Conservation (phyloP, 176 grass and related monocot genomes). For the Ampelocalamus luodianensis region DNA sequence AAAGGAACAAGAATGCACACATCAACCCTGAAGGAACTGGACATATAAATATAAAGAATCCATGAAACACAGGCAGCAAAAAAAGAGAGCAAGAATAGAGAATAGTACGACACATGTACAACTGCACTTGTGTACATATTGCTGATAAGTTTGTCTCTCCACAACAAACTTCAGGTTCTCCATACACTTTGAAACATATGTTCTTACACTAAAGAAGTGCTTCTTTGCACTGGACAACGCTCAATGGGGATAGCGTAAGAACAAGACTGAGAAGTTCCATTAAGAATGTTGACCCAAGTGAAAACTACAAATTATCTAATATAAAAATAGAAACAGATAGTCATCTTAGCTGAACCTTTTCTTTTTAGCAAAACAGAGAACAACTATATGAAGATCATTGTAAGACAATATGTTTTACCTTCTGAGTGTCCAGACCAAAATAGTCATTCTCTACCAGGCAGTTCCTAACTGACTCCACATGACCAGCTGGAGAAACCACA, state of each 20-base stretch:
- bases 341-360: background rate
- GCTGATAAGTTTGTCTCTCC: background rate
- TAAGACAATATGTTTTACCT: constrained; percentile 53
- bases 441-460: constrained; percentile 64
- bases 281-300: background rate
- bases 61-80: background rate
- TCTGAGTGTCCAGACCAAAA: constrained; percentile 71
- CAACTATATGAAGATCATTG: background rate
- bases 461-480: constrained; percentile 55
- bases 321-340: constrained; percentile 10
- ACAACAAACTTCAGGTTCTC: background rate
- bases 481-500: constrained; percentile 58
- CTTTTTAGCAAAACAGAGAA: background rate
- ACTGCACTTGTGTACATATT: background rate
- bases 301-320: background rate
- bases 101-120: background rate
- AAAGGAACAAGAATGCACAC: background rate
- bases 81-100: background rate
- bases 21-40: background rate
- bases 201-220: background rate
- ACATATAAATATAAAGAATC: background rate
- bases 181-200: background rate
- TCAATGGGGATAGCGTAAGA: background rate
- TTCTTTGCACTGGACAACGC: constrained; percentile 5
- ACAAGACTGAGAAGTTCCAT: background rate